phyloP scores from a whole-genome alignment of 306 rosid genomes.

The Leucaena leucocephala region DNA sequence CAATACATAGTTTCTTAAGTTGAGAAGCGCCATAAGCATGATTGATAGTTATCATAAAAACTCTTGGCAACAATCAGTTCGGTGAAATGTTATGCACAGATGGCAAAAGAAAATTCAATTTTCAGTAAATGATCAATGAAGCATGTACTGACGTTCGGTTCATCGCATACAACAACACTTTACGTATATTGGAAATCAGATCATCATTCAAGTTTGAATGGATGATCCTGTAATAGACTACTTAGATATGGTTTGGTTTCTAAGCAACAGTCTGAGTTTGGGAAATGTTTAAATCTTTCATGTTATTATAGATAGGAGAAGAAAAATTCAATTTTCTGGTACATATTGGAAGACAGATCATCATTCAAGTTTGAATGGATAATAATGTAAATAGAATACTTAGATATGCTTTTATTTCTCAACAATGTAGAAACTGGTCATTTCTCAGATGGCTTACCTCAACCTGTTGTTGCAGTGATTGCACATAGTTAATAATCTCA shows the following conservation, averaged over 20 bases:
- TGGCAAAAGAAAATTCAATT: constrained; percentile 47
- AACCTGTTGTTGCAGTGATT: constrained; percentile 97
- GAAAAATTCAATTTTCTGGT: constrained; percentile 55
- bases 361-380: constrained; percentile 18
- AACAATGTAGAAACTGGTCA: background rate
- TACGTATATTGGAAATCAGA: constrained; percentile 19
- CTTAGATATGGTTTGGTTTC: constrained; percentile 26
- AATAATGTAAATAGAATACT: constrained; percentile 4
- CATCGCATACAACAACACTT: background rate
- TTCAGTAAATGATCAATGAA: constrained; percentile 35
- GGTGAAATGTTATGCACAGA: background rate
- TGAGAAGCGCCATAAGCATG: constrained; percentile 26
- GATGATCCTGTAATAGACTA: background rate
- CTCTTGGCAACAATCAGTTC: constrained; percentile 1
- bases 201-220: constrained; percentile 20
- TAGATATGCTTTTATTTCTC: constrained; percentile 23
- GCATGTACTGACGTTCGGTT: background rate
- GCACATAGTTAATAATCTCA: constrained; percentile 97
- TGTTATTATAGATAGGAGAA: constrained; percentile 29
- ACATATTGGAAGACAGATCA: constrained; percentile 19
- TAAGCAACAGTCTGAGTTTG: constrained; percentile 17
- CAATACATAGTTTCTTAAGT: constrained; percentile 34
- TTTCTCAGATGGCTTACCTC: constrained; percentile 67
- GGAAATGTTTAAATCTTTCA: background rate
- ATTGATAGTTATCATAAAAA: constrained; percentile 17